Base-by-base conservation (phyloP, 257 asterid species). In the Leptodermis oblonga region DNA sequence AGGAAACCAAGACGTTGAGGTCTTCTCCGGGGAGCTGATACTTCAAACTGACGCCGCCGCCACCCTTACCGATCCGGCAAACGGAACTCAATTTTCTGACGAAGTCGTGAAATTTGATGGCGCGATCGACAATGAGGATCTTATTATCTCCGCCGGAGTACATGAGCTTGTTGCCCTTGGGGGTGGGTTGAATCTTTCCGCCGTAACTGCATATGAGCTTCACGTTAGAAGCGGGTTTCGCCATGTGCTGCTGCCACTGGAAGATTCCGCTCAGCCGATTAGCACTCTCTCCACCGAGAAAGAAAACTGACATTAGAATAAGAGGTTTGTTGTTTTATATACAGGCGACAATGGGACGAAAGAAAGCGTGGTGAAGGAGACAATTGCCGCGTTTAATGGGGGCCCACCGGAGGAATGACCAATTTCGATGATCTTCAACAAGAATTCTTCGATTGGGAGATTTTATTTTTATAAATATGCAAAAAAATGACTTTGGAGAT, bases 121-220 rank as follows among this genome's bases (percentile, higher is more conserved):
- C 60, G 56, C 94, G 90, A 70, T 87, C 92, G 60, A 89, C 80
- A 75, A 93, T 83, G 41, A 92, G 80, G 80, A 92, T 82, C 68
- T 87, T 92, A 78, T 86, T 86, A 42, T 92, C 94, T 60, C 98
- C 98, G 65, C 96, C 96, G 65, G 82, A 41, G 74, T 92, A 92
- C 20, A 78, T 25, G 64, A 92, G 96, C 28, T 87, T 92, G 51
- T 69, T 80, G 31, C 86, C 87, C 1, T 70, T 41, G 2, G 88
- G 88, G 15, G 92, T 72, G 0, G 86, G 81, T 60, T 77, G 87
- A 34, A 92, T 89, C 73, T 77, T 83, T 5, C 98, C 98, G 0
- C 96, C 97, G 43, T 87, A 89, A 56, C 96, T 89, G 84, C 91
- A 90, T 68, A 92, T 45, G 7, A 92, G 58, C 67, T 86, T 89